phyloP scores from a whole-genome alignment of 2,329 filamentous ascomycete species.

The Colletotrichum sp. region DNA sequence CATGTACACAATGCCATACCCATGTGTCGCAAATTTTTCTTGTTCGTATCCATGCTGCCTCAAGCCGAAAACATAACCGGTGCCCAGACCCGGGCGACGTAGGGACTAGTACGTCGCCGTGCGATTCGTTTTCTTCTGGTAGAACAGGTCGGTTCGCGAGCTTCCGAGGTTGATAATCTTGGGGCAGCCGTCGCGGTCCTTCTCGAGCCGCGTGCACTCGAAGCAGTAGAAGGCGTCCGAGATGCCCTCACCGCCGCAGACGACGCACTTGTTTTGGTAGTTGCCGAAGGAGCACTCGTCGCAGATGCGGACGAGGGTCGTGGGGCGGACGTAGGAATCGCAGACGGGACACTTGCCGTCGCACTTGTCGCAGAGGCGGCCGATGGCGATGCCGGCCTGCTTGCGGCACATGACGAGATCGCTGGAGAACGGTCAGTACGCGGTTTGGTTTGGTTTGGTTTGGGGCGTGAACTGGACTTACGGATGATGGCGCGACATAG shows the following conservation, averaged over 20 bases:
- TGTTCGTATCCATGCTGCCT: conserved; percentile 21
- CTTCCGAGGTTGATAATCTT: conserved; percentile 99
- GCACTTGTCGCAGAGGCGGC: conserved; percentile 99
- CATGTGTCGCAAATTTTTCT: conserved; percentile 4
- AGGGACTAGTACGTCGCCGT: conserved; percentile 57
- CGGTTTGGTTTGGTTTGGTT: conserved; percentile 20
- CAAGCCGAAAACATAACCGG: neutral
- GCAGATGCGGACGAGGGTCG: conserved; percentile 96
- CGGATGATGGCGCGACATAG: conserved; percentile 94
- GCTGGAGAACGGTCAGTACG: conserved; percentile 48
- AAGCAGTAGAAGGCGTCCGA: conserved; percentile 99
- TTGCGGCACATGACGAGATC: conserved; percentile 99
- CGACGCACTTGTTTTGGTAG: conserved; percentile 99
- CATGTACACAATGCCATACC: conserved; percentile 22
- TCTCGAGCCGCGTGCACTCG: conserved; percentile 95
- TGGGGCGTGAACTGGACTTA: conserved; percentile 49
- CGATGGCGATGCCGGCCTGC: conserved; percentile 96
- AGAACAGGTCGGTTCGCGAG: conserved; percentile 86
- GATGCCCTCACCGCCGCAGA: conserved; percentile 97
- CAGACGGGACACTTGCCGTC: conserved; percentile 99
- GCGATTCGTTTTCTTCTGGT: conserved; percentile 72
- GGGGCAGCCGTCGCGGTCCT: conserved; percentile 95
- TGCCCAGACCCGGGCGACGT: conserved; percentile 55
- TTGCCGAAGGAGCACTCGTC: conserved; percentile 99
- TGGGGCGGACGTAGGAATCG: conserved; percentile 98